A percentile compares a stretch with the other conserved stretches of the same genome.
Evolutionary conservation across 345 rosid genomes (phyloP).

Genomic region (Euphorbia lathyris): DNA sequence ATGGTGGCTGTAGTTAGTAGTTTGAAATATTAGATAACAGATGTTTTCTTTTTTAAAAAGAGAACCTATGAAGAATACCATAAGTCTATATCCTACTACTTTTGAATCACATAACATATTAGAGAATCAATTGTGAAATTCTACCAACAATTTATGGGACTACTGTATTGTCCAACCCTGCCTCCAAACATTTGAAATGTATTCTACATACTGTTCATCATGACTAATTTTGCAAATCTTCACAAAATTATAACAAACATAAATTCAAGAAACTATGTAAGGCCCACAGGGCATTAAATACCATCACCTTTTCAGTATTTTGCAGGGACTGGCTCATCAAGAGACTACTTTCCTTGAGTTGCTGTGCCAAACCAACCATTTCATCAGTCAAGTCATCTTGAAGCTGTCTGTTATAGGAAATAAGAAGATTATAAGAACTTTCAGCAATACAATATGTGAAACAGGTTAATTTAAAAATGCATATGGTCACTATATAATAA

Average conservation of each 20-base stretch:
- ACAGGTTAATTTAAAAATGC: not conserved
- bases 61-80: too few species aligned
- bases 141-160: not conserved
- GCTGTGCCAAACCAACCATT: conserved; percentile 85
- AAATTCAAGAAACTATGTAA: not conserved
- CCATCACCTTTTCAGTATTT: conserved; percentile 68
- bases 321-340: conserved; percentile 73
- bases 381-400: conserved; percentile 89
- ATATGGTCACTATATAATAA: not conserved
- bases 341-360: conserved; percentile 86
- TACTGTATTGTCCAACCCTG: not conserved
- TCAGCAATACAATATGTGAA: not conserved
- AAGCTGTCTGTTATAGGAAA: conserved; percentile 48
- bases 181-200: not conserved
- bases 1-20: too few species aligned
- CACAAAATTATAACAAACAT: not conserved
- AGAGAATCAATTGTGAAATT: not conserved
- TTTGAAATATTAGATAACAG: too few species aligned
- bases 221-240: not conserved
- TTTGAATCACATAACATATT: not conserved
- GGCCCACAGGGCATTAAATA: not conserved
- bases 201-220: not conserved
- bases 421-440: not conserved
- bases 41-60: too few species aligned
- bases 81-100: not conserved